A percentile compares a stretch with the other conserved stretches of the same genome.
phyloP scores from a whole-genome alignment of 768 basidiomycete genomes.

The Xanthoconium purpureum region DNA sequence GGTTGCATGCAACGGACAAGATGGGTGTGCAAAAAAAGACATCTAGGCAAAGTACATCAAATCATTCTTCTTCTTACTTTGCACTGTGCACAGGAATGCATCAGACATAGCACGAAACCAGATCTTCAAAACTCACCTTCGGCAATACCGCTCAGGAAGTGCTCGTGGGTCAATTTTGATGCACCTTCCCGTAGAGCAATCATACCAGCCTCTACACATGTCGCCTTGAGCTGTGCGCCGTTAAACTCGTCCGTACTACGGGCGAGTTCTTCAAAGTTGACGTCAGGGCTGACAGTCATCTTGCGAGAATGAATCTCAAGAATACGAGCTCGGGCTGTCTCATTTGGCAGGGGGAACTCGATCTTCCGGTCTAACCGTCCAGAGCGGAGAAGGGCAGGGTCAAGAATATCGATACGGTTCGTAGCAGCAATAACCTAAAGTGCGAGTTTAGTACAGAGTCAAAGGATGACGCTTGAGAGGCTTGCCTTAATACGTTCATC shows the following conservation, averaged over 20 bases:
- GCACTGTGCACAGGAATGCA: conserved; percentile 54
- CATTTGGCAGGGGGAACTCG: conserved; percentile 96
- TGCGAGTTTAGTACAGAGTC: conserved; percentile 3
- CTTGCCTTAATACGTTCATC: conserved; percentile 94
- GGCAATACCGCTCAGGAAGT: conserved; percentile 90
- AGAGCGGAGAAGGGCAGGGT: conserved; percentile 96
- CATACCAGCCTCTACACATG: conserved; percentile 99
- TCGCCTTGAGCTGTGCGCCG: conserved; percentile 94
- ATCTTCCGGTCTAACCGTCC: conserved; percentile 98
- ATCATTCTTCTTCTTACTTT: conserved; percentile 99
- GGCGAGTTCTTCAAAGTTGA: conserved; percentile 96
- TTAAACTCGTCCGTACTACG: conserved; percentile 98
- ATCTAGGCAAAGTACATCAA: conserved; percentile 88
- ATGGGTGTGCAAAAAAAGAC: background rate
- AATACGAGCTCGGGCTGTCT: conserved; percentile 93
- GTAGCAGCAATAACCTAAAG: conserved; percentile 94
- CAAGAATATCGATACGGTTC: conserved; percentile 97
- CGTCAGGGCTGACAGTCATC: conserved; percentile 82
- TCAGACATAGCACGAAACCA: conserved; percentile 18
- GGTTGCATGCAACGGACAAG: conserved; percentile 10
- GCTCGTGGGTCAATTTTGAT: conserved; percentile 84
- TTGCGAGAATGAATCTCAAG: conserved; percentile 97
- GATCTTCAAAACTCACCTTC: conserved; percentile 54
- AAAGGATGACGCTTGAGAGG: background rate
- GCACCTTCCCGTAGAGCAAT: conserved; percentile 94